Conservation (phyloP, 2,329 filamentous ascomycete species). For the Arthrobotrys sinensis region DNA sequence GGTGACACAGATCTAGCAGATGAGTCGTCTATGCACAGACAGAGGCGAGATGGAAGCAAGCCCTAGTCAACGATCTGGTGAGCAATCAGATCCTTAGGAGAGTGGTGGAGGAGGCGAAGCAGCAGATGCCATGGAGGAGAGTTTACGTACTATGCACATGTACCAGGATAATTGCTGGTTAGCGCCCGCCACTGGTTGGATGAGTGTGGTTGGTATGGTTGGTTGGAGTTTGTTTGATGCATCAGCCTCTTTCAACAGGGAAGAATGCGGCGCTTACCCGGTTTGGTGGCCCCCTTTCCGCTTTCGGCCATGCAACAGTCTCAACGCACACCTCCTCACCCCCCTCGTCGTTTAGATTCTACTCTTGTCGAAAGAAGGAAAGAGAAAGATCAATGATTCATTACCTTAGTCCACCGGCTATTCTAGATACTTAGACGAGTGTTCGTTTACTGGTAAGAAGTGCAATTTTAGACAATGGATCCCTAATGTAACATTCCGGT, state of each 20-base stretch:
- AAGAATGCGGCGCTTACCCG: conserved; percentile 1
- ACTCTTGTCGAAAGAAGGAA: too few species aligned
- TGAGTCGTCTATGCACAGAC: conserved; percentile 30
- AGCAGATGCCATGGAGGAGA: background rate
- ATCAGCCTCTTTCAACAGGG: background rate
- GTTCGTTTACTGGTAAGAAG: too few species aligned
- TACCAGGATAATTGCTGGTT: conserved; percentile 10
- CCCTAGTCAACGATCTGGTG: conserved; percentile 22
- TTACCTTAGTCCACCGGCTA: too few species aligned
- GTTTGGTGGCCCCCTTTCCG: conserved; percentile 7
- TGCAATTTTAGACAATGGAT: too few species aligned
- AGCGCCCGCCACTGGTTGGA: too few species aligned
- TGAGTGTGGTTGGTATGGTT: conserved; percentile 15
- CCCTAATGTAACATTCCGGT: too few species aligned
- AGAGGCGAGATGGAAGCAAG: conserved; percentile 15
- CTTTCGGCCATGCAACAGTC: conserved; percentile 25
- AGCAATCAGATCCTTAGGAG: conserved; percentile 29
- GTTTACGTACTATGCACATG: conserved; percentile 20
- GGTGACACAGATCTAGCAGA: conserved; percentile 29
- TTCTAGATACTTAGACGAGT: too few species aligned
- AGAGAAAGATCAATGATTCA: too few species aligned
- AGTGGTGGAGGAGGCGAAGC: conserved; percentile 29
- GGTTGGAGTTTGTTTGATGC: conserved; percentile 11
- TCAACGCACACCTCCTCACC: conserved; percentile 4
- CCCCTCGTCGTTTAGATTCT: too few species aligned